These are phyloP conservation scores for Xylariaceae sp. DNA, from an alignment of 2,329 filamentous ascomycete species.

Conservation along the genomic window DNA sequence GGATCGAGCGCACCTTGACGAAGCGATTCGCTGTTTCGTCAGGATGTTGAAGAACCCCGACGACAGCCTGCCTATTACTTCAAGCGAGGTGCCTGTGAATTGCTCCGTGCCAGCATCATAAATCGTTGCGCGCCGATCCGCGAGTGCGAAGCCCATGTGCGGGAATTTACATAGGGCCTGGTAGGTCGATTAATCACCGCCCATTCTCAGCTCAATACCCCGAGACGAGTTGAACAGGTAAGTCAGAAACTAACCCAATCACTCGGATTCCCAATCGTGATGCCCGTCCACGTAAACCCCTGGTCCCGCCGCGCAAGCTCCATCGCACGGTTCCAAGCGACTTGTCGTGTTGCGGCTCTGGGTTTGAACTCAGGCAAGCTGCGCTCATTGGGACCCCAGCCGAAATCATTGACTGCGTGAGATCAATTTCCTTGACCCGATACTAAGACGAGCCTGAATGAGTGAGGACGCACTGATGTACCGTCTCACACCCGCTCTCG, in stretches of 20 bases:
- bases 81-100: conserved; percentile 30
- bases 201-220: too few relatives aligned
- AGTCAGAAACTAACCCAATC: conserved; percentile 28
- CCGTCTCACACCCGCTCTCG: conserved; percentile 28
- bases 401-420: conserved; percentile 26
- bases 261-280: conserved; percentile 31
- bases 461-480: conserved; percentile 22
- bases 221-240: neutral
- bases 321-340: conserved; percentile 24
- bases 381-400: conserved; percentile 26
- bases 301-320: conserved; percentile 17
- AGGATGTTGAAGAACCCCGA: conserved; percentile 11
- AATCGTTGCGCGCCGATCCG: conserved; percentile 22
- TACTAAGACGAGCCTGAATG: neutral
- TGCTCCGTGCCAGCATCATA: conserved; percentile 28
- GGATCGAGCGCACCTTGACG: conserved; percentile 29
- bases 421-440: neutral
- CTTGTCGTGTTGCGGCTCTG: conserved; percentile 18
- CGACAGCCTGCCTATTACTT: conserved; percentile 29
- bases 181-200: too few relatives aligned
- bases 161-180: conserved; percentile 23
- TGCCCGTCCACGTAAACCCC: conserved; percentile 30
- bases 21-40: conserved; percentile 25
- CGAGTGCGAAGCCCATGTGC: conserved; percentile 30
- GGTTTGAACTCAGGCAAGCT: conserved; percentile 26